phyloP scores from a whole-genome alignment of 768 basidiomycete genomes.

The Leccinum uliginosum region DNA sequence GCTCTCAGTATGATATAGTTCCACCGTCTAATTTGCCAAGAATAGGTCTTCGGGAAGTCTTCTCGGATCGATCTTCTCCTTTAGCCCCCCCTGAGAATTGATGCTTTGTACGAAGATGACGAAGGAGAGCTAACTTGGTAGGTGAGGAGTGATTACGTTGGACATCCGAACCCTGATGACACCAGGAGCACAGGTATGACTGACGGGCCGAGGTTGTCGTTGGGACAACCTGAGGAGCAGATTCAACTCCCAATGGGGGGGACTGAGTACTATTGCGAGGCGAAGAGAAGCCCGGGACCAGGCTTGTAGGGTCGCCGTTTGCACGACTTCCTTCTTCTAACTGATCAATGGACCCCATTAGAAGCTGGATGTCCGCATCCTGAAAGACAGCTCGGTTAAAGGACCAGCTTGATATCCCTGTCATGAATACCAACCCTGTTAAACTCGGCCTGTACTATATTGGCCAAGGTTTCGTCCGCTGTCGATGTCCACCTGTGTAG shows the following conservation, averaged over 20 bases:
- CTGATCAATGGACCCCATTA: background rate
- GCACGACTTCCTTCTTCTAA: background rate
- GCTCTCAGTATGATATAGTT: background rate
- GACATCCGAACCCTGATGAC: background rate
- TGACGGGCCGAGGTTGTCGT: background rate
- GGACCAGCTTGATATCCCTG: background rate
- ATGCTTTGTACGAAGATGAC: conserved; percentile 12
- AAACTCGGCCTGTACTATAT: background rate
- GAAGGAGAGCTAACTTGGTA: conserved; percentile 9
- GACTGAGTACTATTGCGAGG: background rate
- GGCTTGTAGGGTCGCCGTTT: background rate
- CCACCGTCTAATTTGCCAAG: background rate
- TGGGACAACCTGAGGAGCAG: background rate
- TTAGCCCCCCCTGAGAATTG: background rate
- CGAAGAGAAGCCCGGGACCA: background rate
- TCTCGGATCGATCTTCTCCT: background rate
- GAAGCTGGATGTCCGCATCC: background rate
- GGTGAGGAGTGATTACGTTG: conserved; percentile 4
- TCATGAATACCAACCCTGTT: background rate
- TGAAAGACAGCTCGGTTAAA: background rate
- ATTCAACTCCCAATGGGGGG: background rate
- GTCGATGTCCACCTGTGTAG: conserved; percentile 1
- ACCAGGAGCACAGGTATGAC: conserved; percentile 14
- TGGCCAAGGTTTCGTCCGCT: background rate
- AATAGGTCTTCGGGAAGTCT: background rate